Percentiles rank a stretch among this genome's conserved stretches.
Evolutionary conservation across 2,329 filamentous ascomycete species (phyloP).

Genomic region (Colletotrichum sp.): DNA sequence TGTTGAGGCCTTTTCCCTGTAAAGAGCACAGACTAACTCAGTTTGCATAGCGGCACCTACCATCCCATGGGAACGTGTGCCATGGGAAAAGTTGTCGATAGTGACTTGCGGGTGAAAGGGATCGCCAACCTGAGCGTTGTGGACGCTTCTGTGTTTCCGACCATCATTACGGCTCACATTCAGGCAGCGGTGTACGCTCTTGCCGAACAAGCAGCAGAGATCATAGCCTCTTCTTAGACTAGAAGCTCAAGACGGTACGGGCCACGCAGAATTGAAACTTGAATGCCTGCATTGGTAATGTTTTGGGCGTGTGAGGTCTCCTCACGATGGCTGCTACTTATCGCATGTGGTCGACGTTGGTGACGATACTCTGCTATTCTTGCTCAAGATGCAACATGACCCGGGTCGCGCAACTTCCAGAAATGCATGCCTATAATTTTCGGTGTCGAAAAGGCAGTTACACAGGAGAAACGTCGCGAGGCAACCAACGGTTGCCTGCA

Average conservation of each 20-base stretch:
- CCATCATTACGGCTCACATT: background rate
- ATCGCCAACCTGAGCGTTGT: conserved; percentile 39
- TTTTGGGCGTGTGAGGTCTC: background rate
- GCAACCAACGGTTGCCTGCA: background rate
- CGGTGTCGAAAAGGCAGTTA: background rate
- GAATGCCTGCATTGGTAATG: background rate
- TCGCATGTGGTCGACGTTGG: background rate
- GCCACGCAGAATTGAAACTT: background rate
- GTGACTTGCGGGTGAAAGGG: conserved; percentile 39
- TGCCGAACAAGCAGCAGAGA: background rate
- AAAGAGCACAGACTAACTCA: background rate
- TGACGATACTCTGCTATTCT: background rate
- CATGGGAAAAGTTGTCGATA: conserved; percentile 31
- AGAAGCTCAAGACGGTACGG: accelerated
- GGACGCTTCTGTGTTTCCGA: conserved; percentile 42
- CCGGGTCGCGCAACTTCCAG: background rate
- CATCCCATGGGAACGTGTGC: background rate
- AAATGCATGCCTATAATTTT: background rate
- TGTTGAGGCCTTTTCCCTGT: background rate
- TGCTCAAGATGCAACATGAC: background rate
- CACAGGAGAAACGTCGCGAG: background rate
- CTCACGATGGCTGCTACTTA: background rate
- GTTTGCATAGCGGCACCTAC: background rate
- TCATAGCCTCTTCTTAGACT: background rate
- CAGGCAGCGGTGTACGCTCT: background rate